Conservation (phyloP, 805 yeast species). For the Candida boidinii region DNA sequence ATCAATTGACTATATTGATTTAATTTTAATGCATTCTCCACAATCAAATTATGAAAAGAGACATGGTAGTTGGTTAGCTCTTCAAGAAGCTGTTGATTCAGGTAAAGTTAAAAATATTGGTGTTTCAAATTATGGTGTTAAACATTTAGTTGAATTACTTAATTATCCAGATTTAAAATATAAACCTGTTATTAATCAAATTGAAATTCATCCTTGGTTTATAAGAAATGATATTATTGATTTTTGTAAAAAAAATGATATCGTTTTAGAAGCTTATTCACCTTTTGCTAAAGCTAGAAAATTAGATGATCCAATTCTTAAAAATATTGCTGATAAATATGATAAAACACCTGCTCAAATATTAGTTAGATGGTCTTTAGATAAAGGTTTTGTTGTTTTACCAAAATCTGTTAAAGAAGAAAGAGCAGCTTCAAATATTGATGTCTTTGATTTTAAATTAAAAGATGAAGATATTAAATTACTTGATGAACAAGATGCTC, state of each 20-base stretch:
- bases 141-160: slow-evolving; percentile 47
- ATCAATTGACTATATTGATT: slow-evolving; percentile 42
- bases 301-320: slow-evolving; percentile 33
- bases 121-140: slow-evolving; percentile 54
- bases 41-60: slow-evolving; percentile 31
- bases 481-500: slow-evolving; percentile 27
- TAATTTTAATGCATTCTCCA: slow-evolving; percentile 49
- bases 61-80: slow-evolving; percentile 43
- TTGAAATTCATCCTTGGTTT: slow-evolving; percentile 44
- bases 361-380: slow-evolving; percentile 58
- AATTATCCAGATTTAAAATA: slow-evolving; percentile 33
- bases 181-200: slow-evolving; percentile 40
- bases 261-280: slow-evolving; percentile 51
- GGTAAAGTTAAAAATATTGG: slow-evolving; percentile 50
- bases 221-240: slow-evolving; percentile 35
- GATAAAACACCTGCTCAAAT: slow-evolving; percentile 47
- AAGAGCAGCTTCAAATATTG: slow-evolving; percentile 34
- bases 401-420: slow-evolving; percentile 25
- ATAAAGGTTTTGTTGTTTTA: slow-evolving; percentile 44
- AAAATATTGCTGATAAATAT: slow-evolving; percentile 38
- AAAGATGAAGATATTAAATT: slow-evolving; percentile 26
- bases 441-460: slow-evolving; percentile 32
- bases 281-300: slow-evolving; percentile 52
- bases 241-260: slow-evolving; percentile 35
- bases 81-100: slow-evolving; percentile 44